A percentile compares a stretch with the other conserved stretches of the same genome.
Conservation (phyloP, 1,284 basidiomycete genomes). For the Schizophyllum amplum region DNA sequence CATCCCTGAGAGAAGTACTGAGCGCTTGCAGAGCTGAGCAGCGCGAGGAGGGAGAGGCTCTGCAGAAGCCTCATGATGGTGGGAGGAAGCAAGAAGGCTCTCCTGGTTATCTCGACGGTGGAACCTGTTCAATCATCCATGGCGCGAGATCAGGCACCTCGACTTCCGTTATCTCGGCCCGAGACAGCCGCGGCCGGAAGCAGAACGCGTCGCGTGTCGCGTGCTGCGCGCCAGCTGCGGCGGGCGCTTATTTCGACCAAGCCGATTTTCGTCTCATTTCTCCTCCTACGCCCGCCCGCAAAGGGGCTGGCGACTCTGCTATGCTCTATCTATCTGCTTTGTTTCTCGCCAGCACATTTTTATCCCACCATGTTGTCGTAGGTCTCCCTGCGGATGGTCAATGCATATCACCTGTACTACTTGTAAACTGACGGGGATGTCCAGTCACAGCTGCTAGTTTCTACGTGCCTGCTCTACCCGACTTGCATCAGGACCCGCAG, state of each 20-base stretch:
- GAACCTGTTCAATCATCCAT: too few species aligned
- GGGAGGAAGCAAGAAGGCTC: slow-evolving; percentile 9
- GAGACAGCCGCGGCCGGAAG: neutral
- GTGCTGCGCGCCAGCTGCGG: neutral
- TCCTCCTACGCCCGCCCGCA: neutral
- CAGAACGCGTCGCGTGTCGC: neutral
- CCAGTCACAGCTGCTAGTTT: slow-evolving; percentile 64
- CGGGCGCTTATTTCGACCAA: neutral
- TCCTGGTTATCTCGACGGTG: slow-evolving; percentile 6
- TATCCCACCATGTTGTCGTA: neutral
- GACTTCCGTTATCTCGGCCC: neutral
- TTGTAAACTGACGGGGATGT: neutral
- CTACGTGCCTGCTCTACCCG: slow-evolving; percentile 73
- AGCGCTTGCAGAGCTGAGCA: slow-evolving; percentile 32
- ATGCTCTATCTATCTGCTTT: neutral
- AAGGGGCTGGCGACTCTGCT: neutral
- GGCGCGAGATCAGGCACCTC: slow-evolving; percentile 2
- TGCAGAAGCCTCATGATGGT: slow-evolving; percentile 44
- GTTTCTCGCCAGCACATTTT: neutral
- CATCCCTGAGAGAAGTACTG: slow-evolving; percentile 76
- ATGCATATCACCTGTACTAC: neutral
- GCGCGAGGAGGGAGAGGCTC: slow-evolving; percentile 18
- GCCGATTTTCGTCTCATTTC: neutral
- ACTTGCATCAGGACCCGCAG: slow-evolving; percentile 60
- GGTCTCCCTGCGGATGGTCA: slow-evolving; percentile 42